Evolutionary conservation across 75 land plant species (phyloP), one percentile per base, ranked within the genome.

Genomic region (Picea sitchensis): DNA sequence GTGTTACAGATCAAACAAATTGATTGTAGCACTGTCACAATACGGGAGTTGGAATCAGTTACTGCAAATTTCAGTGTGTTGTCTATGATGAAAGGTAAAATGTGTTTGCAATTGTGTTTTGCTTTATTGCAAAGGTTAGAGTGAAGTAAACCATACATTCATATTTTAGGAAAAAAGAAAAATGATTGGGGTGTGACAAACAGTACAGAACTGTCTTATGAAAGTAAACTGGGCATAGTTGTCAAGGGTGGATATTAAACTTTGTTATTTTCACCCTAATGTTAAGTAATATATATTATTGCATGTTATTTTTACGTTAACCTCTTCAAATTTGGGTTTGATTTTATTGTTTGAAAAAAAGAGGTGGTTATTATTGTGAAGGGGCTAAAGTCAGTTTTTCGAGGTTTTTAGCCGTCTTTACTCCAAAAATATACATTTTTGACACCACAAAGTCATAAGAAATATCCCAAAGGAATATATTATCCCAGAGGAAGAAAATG

Each of bases 31-130:
- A 90, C 82, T 44, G 84, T 97, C 20, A 90, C 94, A 32, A 44
- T 79, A 61, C 67, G 83, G 26, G 99, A 97, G 84, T 89, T 97
- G 73, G 90, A 97, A 81, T 86, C 94, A 73, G 83, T 97, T 59
- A 82, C 95, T 56, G 77, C 90, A 76, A 90, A 72, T 56, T 97
- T 85, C 38, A 86, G 79, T 44, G 92, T 97, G 65, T 75, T 84
- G 34, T 97, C 99, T 63, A 92, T 97, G 90, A 89, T 93, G 91
- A 86, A 82, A 83, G 95, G 98, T 95, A 80, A 71, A 76, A 36
- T 38, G 26, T 80, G 59, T 56, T 64, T 60, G 15, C 11, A 14
- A 15, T 34, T 34, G 15, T 36, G 20, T 15, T 71, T 17, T 36
- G 15, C 36, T 71, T 12, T n/a, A 5, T 78, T 18, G 56, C n/a